Conservation (phyloP, 208 protist species). For the Leishmania tropica region DNA sequence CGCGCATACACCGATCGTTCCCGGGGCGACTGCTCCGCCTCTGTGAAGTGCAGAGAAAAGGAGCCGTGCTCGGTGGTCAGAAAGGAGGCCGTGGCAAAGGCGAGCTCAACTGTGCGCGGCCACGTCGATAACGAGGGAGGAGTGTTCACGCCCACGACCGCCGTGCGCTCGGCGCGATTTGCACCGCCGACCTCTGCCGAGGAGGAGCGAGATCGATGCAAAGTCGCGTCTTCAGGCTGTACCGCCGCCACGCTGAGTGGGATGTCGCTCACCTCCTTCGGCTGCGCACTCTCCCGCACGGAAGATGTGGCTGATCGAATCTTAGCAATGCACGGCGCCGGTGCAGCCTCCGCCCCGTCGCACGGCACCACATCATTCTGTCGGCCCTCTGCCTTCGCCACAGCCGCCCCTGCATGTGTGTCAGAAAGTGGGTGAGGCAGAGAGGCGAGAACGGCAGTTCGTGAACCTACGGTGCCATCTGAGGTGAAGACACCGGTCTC, state of each 20-base stretch:
- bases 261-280: not conserved
- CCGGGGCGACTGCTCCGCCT: conserved; percentile 15
- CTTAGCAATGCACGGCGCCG: not conserved
- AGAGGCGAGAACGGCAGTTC: not conserved
- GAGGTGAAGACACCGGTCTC: not conserved
- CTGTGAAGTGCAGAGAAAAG: conserved; percentile 2
- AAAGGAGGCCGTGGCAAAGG: not conserved
- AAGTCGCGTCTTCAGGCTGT: not conserved
- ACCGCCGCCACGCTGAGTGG: not conserved
- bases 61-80: not conserved
- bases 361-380: not conserved
- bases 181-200: not conserved
- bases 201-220: not conserved
- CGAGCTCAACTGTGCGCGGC: not conserved
- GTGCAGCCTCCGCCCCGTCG: not conserved
- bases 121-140: not conserved
- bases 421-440: not conserved
- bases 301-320: too few relatives aligned
- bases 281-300: not conserved
- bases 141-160: not conserved
- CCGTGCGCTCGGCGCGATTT: too few relatives aligned
- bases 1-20: conserved; percentile 1
- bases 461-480: not conserved
- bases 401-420: not conserved
- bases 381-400: not conserved